phyloP scores from a whole-genome alignment of 371 early-diverging fungal species.

The Funneliformis caledonium region DNA sequence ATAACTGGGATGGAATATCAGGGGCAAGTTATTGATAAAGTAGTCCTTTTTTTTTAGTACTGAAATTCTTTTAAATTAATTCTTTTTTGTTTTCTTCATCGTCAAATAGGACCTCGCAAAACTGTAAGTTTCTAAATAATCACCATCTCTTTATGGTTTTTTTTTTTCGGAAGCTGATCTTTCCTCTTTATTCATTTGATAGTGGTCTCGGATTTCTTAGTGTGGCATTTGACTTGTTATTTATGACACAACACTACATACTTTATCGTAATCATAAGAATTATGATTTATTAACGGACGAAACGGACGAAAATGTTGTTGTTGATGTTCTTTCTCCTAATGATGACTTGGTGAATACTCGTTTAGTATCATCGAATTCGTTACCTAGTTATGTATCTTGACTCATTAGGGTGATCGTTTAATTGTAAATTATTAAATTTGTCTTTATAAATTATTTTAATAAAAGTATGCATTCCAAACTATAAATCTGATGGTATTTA shows the following conservation, averaged over 20 bases:
- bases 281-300: not conserved
- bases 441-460: too few species aligned
- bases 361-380: not conserved
- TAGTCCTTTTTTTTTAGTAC: not conserved
- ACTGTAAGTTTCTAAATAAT: constrained; percentile 50
- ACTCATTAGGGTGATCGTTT: too few species aligned
- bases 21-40: constrained; percentile 53
- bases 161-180: not conserved
- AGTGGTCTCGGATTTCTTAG: constrained; percentile 80
- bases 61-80: not conserved
- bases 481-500: too few species aligned
- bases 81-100: constrained; percentile 9
- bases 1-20: constrained; percentile 72
- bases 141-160: not conserved
- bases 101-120: constrained; percentile 55
- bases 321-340: not conserved
- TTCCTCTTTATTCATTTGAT: constrained; percentile 53
- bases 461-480: too few species aligned
- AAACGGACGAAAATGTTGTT: too few species aligned
- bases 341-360: not conserved
- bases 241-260: constrained; percentile 85
- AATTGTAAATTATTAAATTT: too few species aligned
- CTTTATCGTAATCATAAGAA: constrained; percentile 55
- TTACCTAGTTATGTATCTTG: too few species aligned
- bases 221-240: constrained; percentile 82